Evolutionary conservation across 805 yeast species (phyloP).

Genomic region (Saccharomycopsis lassenensis): DNA sequence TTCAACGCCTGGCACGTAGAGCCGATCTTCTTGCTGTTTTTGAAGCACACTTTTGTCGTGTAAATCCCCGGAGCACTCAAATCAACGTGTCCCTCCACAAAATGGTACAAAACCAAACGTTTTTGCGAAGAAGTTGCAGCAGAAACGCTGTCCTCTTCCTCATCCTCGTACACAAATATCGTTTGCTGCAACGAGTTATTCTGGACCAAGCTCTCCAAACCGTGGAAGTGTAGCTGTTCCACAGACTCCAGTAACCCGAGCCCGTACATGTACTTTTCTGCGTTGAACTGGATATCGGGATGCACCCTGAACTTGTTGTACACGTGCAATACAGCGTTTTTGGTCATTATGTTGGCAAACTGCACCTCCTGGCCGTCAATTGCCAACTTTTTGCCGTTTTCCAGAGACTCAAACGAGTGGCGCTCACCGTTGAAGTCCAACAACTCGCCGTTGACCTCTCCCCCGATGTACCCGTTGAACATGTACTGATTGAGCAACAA

Average conservation of each 20-base stretch:
- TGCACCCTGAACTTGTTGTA: constrained; percentile 27
- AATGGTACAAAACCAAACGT: constrained; percentile 48
- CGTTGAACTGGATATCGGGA: constrained; percentile 32
- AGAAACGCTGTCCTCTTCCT: constrained; percentile 4
- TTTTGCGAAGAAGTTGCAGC: constrained; percentile 22
- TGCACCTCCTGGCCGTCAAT: constrained; percentile 29
- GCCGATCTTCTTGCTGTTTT: constrained; percentile 43
- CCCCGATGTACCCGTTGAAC: constrained; percentile 36
- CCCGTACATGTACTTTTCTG: constrained; percentile 49
- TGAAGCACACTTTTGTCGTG: constrained; percentile 45
- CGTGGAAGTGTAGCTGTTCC: constrained; percentile 55
- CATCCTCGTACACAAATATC: constrained; percentile 40
- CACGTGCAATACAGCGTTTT: constrained; percentile 40
- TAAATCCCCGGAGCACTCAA: constrained; percentile 29
- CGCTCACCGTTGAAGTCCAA: constrained; percentile 23
- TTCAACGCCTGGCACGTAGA: constrained; percentile 55
- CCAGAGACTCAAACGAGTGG: constrained; percentile 20
- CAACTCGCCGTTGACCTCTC: constrained; percentile 22
- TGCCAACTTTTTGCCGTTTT: constrained; percentile 26
- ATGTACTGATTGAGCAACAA: constrained; percentile 26
- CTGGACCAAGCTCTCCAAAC: constrained; percentile 44
- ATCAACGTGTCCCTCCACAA: constrained; percentile 37
- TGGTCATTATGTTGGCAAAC: constrained; percentile 31
- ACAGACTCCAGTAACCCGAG: constrained; percentile 53
- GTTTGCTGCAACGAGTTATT: constrained; percentile 44